Evolutionary conservation across 345 rosid species (phyloP).

Genomic region (Dipteronia sinensis): DNA sequence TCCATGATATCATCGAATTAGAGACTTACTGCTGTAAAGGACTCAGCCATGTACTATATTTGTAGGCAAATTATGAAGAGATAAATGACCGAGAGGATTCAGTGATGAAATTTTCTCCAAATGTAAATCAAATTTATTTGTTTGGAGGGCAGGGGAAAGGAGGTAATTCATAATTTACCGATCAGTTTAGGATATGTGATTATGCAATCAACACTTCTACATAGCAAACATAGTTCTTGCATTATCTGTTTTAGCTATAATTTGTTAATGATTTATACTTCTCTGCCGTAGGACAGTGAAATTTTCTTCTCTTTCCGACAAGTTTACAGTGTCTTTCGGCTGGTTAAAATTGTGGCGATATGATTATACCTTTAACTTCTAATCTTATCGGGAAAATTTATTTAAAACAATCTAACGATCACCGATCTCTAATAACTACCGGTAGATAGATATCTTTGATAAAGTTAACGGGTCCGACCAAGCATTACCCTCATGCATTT

Average conservation of each 20-base stretch:
- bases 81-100: conserved; percentile 13
- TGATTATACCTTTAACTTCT: neutral
- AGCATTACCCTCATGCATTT: too few relatives aligned
- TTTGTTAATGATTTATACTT: too few relatives aligned
- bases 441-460: too few relatives aligned
- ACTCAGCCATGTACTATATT: conserved; percentile 9
- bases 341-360: neutral
- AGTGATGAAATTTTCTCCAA: neutral
- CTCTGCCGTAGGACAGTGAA: neutral
- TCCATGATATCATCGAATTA: conserved; percentile 5
- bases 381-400: too few relatives aligned
- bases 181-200: neutral
- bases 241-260: neutral
- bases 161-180: neutral
- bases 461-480: too few relatives aligned
- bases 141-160: neutral
- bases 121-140: neutral
- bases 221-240: neutral
- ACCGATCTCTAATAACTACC: too few relatives aligned
- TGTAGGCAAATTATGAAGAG: conserved; percentile 9
- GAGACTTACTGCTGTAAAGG: conserved; percentile 12
- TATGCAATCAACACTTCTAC: neutral
- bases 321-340: neutral
- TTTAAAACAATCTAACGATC: too few relatives aligned
- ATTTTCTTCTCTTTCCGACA: neutral